Evolutionary conservation across 108 stramenopile species (phyloP), one percentile per base, ranked within the genome.

Genomic region (Cyclotella kingstonii): DNA sequence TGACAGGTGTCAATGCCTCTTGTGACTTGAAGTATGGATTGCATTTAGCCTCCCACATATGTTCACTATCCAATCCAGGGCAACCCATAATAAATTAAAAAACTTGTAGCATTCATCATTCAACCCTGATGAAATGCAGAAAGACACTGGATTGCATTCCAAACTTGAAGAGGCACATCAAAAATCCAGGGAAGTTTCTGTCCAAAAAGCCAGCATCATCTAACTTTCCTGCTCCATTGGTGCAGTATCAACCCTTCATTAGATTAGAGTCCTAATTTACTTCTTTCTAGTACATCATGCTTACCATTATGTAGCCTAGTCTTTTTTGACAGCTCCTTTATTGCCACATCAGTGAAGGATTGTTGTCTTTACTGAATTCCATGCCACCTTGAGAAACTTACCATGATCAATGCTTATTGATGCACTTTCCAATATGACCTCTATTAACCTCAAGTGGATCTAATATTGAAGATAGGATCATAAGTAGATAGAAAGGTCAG

Each of bases 181-280:
- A 46, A 77, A 82, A 63, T 25, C 81, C 81, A 82, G 35, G 76
- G 50, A 18, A 82, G 61, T 63, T 82, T 78, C 46, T 79, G 81
- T 11, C 81, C 81, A 46, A 63, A 51, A 76, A 79, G 9, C 81
- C 81, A 15, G 17, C 54, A 15, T 51, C 39, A 8, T 70, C 64
- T 31, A 82, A 40, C 81, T 63, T 68, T 43, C 61, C 63, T 10
- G 78, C 67, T 23, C 81, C 81, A 23, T 23, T 39, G 9, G 81
- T 76, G 11, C 34, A 38, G 46, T 82, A 82, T 29, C 62, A 49
- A 56, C 55, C 54, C 29, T 45, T 68, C 19, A 61, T 53, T 10
- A 40, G 23, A 14, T 35, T 5, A 34, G 36, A n/a, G n/a, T 58
- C 57, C 18, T 31, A 25, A 18, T 54, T 41, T 22, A 47, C 54